phyloP scores from a whole-genome alignment of 2,329 filamentous ascomycete species.

The Neofusicoccum laricinum region DNA sequence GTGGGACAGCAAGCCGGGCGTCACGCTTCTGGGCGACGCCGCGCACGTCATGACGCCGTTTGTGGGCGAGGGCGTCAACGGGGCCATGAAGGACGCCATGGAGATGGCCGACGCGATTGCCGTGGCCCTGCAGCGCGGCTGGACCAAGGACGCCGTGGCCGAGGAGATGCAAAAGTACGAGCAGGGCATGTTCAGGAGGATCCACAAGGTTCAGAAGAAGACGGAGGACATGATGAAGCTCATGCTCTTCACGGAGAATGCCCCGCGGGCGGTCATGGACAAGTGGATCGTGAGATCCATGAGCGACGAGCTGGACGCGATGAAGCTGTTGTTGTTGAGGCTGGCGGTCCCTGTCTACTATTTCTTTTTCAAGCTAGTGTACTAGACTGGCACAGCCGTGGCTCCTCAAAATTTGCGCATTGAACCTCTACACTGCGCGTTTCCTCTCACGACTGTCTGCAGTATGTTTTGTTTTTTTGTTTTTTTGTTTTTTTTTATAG shows the following conservation, averaged over 20 bases:
- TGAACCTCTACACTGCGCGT: too few species aligned
- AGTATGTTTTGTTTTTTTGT: too few species aligned
- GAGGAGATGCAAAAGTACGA: background rate
- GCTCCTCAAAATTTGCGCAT: too few species aligned
- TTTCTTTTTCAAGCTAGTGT: background rate
- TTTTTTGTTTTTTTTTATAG: too few species aligned
- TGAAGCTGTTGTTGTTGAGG: background rate
- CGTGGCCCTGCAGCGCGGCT: background rate
- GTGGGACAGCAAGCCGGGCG: slow-evolving; percentile 35
- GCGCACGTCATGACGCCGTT: slow-evolving; percentile 41
- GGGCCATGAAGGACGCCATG: slow-evolving; percentile 1
- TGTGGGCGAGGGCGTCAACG: slow-evolving; percentile 34
- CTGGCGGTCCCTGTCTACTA: background rate
- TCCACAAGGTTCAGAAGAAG: background rate
- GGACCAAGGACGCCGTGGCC: background rate
- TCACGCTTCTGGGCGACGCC: slow-evolving; percentile 42
- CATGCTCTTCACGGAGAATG: background rate
- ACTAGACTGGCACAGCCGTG: background rate
- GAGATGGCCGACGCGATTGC: background rate
- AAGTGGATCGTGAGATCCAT: background rate
- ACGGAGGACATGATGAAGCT: background rate
- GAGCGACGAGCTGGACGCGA: background rate
- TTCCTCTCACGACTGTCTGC: too few species aligned
- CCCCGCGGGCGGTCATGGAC: background rate
- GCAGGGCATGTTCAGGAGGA: background rate